phyloP scores from a whole-genome alignment of 768 basidiomycete genomes.

The Cubamyces lactineus region DNA sequence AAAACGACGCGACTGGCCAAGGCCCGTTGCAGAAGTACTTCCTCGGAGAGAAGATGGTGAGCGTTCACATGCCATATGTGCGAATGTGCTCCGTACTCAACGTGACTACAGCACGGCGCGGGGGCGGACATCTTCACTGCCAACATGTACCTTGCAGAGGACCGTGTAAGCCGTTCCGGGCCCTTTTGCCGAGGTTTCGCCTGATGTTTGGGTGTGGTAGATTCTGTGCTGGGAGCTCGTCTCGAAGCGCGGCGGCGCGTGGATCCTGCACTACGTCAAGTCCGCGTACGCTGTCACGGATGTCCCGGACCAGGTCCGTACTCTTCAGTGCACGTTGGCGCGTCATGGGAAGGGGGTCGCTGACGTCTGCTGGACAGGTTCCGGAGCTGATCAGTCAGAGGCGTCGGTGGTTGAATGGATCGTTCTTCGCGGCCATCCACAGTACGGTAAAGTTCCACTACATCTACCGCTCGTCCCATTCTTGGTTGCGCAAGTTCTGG shows the following conservation, averaged over 20 bases:
- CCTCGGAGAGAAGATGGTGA: slow-evolving; percentile 90
- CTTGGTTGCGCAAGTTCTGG: slow-evolving; percentile 85
- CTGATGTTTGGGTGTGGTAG: slow-evolving; percentile 37
- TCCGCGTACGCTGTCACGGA: slow-evolving; percentile 92
- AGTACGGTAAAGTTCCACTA: slow-evolving; percentile 93
- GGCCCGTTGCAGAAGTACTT: slow-evolving; percentile 97
- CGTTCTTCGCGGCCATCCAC: slow-evolving; percentile 97
- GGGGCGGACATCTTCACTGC: slow-evolving; percentile 92
- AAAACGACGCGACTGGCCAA: slow-evolving; percentile 81
- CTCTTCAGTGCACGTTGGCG: neutral
- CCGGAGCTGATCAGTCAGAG: slow-evolving; percentile 95
- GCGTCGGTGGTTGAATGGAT: slow-evolving; percentile 95
- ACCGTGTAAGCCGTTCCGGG: slow-evolving; percentile 53
- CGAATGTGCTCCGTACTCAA: neutral
- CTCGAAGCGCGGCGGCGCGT: slow-evolving; percentile 86
- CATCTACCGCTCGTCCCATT: slow-evolving; percentile 88
- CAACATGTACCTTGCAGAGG: slow-evolving; percentile 96
- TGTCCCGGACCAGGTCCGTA: slow-evolving; percentile 80
- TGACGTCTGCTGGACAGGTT: slow-evolving; percentile 46
- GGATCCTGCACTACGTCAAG: slow-evolving; percentile 97
- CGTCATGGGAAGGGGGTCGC: neutral
- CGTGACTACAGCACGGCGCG: slow-evolving; percentile 60
- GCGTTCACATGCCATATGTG: slow-evolving; percentile 17
- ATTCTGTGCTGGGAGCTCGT: slow-evolving; percentile 98
- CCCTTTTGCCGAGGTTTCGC: slow-evolving; percentile 10